phyloP scores from a whole-genome alignment of 116 monocot genomes.

The Thalassia testudinum region DNA sequence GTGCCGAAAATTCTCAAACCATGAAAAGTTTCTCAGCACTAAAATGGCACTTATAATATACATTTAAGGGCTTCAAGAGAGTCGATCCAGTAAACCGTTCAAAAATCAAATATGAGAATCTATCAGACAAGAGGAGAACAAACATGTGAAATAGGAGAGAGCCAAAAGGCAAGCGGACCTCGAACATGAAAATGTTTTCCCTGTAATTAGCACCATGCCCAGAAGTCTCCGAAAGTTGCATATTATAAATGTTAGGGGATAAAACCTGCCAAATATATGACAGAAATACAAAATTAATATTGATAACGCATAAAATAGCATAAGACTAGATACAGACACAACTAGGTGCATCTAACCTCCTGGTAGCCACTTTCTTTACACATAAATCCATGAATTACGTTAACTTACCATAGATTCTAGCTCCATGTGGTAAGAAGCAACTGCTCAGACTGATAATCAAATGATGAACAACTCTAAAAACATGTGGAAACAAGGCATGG shows the following conservation, averaged over 20 bases:
- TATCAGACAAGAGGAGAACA: background rate
- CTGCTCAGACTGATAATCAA: constrained; percentile 62
- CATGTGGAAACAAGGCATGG: background rate
- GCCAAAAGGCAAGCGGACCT: constrained; percentile 26
- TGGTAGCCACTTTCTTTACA: constrained; percentile 86
- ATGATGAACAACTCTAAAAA: background rate
- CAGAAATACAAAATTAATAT: background rate
- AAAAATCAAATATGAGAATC: too few relatives aligned
- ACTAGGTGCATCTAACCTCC: constrained; percentile 53
- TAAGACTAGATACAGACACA: too few relatives aligned
- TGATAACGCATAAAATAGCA: too few relatives aligned
- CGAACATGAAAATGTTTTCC: constrained; percentile 96
- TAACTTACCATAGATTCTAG: constrained; percentile 80
- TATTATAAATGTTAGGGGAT: constrained; percentile 91
- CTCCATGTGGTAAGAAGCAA: constrained; percentile 89
- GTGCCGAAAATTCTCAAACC: too few relatives aligned
- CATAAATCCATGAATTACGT: constrained; percentile 56
- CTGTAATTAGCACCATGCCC: constrained; percentile 98
- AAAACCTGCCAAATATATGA: constrained; percentile 35
- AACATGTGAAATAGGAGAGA: background rate
- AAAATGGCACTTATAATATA: too few relatives aligned
- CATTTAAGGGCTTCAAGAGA: too few relatives aligned
- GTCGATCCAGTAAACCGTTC: too few relatives aligned
- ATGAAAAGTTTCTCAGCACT: too few relatives aligned
- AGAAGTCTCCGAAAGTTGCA: constrained; percentile 99